Evolutionary conservation across 2,329 filamentous ascomycete genomes (phyloP).

Genomic region (Neonectria hederae): DNA sequence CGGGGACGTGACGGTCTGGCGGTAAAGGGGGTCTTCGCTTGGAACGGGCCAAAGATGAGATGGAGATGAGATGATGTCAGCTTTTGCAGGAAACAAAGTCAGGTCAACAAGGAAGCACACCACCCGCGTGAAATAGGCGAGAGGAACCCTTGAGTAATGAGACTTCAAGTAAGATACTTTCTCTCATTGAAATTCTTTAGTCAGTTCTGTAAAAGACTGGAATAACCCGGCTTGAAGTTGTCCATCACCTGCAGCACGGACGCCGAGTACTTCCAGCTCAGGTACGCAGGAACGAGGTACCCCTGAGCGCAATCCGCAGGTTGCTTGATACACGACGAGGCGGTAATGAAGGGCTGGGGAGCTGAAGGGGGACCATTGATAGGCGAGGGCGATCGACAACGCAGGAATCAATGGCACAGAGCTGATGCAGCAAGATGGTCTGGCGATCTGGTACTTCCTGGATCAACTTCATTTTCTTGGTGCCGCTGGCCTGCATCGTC

Average conservation of each 20-base stretch:
- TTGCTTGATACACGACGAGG: background rate
- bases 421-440: background rate
- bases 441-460: background rate
- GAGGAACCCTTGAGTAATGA: no score
- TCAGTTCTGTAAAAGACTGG: background rate
- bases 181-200: background rate
- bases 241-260: background rate
- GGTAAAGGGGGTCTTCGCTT: conserved; percentile 10
- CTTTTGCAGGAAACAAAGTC: background rate
- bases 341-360: background rate
- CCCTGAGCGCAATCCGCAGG: background rate
- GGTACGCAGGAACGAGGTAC: conserved; percentile 7
- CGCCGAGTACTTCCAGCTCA: background rate
- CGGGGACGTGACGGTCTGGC: conserved; percentile 3
- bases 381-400: background rate
- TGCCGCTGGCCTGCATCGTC: background rate
- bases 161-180: no score
- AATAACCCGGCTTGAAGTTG: background rate
- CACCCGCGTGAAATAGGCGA: background rate
- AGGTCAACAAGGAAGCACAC: background rate
- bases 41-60: conserved; percentile 1
- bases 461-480: background rate
- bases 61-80: background rate
- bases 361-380: background rate
- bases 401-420: background rate